Evolutionary conservation across 371 early-diverging fungal genomes (phyloP).

Genomic region (Rhizopus delemar): DNA sequence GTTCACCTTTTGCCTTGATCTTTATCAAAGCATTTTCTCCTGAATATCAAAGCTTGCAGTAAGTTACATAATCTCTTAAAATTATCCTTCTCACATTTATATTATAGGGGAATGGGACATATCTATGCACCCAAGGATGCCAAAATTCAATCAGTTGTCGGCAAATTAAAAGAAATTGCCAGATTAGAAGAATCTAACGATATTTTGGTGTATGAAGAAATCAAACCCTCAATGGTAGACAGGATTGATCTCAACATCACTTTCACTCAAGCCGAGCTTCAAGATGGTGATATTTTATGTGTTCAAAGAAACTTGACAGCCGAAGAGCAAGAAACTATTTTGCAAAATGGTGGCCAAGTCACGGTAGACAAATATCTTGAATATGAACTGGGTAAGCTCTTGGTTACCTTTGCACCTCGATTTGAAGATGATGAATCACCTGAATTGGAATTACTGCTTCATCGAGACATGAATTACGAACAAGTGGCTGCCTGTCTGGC

Average conservation of each 20-base stretch:
- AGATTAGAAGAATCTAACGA: constrained; percentile 56
- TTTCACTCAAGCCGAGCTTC: constrained; percentile 78
- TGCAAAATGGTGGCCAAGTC: constrained; percentile 32
- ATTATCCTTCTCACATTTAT: no score
- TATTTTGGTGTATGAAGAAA: constrained; percentile 82
- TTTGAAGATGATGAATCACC: constrained; percentile 11
- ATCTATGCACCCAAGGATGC: constrained; percentile 54
- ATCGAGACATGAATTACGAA: constrained; percentile 27
- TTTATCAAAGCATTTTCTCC: constrained; percentile 32
- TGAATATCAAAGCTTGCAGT: constrained; percentile 26
- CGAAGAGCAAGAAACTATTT: constrained; percentile 50
- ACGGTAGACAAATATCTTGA: constrained; percentile 77
- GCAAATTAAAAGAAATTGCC: constrained; percentile 53
- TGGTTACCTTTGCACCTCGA: constrained; percentile 71
- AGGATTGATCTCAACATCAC: constrained; percentile 62
- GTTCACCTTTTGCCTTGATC: constrained; percentile 13
- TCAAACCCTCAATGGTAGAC: constrained; percentile 90
- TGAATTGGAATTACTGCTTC: constrained; percentile 29
- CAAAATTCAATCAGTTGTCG: constrained; percentile 64
- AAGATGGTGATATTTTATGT: constrained; percentile 90
- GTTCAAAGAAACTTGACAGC: constrained; percentile 64
- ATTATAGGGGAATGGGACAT: constrained; percentile 53
- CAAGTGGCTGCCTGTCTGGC: constrained; percentile 24
- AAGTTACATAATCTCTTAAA: constrained; percentile 4
- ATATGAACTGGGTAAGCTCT: constrained; percentile 64